phyloP scores from a whole-genome alignment of 2,329 filamentous ascomycete species.

The Phaeosphaeria sp. region DNA sequence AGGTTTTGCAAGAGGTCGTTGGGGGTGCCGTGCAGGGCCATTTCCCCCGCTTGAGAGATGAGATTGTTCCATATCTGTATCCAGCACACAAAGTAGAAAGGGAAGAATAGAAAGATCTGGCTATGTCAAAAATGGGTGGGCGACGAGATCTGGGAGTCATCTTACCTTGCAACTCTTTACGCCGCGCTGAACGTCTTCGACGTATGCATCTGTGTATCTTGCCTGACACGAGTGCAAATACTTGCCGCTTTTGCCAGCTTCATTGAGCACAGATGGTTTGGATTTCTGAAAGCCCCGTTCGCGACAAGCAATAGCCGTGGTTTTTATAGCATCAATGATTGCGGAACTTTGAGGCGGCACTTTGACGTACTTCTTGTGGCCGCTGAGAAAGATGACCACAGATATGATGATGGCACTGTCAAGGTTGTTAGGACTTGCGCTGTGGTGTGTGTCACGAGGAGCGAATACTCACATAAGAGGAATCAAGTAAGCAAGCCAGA shows the following conservation, averaged over 20 bases:
- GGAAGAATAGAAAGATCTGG: slow-evolving; percentile 17
- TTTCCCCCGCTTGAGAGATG: slow-evolving; percentile 38
- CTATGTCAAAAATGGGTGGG: neutral
- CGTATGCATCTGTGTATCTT: slow-evolving; percentile 11
- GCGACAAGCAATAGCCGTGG: slow-evolving; percentile 6
- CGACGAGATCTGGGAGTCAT: neutral
- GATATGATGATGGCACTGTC: slow-evolving; percentile 9
- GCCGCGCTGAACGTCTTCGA: slow-evolving; percentile 13
- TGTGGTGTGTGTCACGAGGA: neutral
- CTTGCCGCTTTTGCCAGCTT: neutral
- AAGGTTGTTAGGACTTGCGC: neutral
- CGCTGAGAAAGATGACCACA: slow-evolving; percentile 6
- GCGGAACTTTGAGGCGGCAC: slow-evolving; percentile 14
- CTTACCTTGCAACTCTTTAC: slow-evolving; percentile 16
- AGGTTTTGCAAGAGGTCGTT: slow-evolving; percentile 41
- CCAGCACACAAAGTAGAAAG: slow-evolving; percentile 36
- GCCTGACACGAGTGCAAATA: slow-evolving; percentile 1
- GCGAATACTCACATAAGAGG: slow-evolving; percentile 5
- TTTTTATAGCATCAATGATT: slow-evolving; percentile 15
- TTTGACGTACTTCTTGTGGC: slow-evolving; percentile 9
- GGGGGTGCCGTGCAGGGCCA: slow-evolving; percentile 35
- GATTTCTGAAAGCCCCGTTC: slow-evolving; percentile 13
- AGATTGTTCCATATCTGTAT: slow-evolving; percentile 43
- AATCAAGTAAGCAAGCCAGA: slow-evolving; percentile 15
- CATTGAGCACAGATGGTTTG: slow-evolving; percentile 10